A percentile compares a stretch with the other conserved stretches of the same genome.
phyloP scores from a whole-genome alignment of 108 stramenopile genomes.

The Stephanodiscus minutulus region DNA sequence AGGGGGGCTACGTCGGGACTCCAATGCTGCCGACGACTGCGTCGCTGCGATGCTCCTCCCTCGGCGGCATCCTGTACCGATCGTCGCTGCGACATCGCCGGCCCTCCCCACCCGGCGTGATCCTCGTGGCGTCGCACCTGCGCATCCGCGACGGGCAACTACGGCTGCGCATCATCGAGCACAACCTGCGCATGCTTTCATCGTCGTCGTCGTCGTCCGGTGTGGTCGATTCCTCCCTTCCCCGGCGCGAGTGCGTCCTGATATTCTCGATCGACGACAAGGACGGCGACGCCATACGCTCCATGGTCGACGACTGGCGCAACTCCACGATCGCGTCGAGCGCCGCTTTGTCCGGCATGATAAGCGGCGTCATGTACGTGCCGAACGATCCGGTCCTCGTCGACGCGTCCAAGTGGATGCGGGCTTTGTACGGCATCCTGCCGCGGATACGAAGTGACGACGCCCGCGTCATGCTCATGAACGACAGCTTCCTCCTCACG shows the following conservation, averaged over 20 bases:
- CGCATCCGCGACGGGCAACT: constrained; percentile 34
- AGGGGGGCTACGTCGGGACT: no score
- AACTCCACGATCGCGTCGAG: neutral
- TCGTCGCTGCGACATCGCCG: no score
- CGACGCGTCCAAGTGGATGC: constrained; percentile 41
- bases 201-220: neutral
- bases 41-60: no score
- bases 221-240: no score
- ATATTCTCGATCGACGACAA: constrained; percentile 29
- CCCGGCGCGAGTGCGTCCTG: constrained; percentile 26
- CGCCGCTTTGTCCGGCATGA: neutral
- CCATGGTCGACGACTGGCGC: constrained; percentile 23
- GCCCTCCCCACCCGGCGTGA: neutral
- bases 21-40: no score
- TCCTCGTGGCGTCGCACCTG: constrained; percentile 43
- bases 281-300: neutral
- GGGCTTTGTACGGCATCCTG: constrained; percentile 14
- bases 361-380: constrained; percentile 17
- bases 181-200: constrained; percentile 35
- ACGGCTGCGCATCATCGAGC: constrained; percentile 35
- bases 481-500: constrained; percentile 36
- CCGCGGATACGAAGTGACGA: constrained; percentile 15
- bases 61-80: no score
- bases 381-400: constrained; percentile 39
- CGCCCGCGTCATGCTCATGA: constrained; percentile 38